Conservation (phyloP, 768 basidiomycete genomes). For the Mycena albidolilacea region DNA sequence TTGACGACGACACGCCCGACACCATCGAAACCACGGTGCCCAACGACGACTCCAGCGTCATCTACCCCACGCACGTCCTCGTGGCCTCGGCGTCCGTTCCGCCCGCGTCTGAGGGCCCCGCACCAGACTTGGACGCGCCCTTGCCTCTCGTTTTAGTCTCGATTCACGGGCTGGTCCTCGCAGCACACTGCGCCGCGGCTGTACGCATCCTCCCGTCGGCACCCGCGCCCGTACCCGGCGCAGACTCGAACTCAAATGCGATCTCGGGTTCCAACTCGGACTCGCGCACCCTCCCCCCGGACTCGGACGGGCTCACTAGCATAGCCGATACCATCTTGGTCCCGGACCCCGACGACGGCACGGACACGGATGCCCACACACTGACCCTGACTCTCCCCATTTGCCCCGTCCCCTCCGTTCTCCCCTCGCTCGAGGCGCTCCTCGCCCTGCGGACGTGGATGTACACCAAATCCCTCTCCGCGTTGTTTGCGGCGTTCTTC, state of each 20-base stretch:
- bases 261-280: too few species aligned
- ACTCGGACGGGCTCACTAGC: too few species aligned
- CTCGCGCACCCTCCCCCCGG: too few species aligned
- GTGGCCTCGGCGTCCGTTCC: not conserved
- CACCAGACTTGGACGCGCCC: not conserved
- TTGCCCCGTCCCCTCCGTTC: slow-evolving; percentile 53
- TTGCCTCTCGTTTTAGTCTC: slow-evolving; percentile 46
- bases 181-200: slow-evolving; percentile 49
- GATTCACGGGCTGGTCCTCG: slow-evolving; percentile 57
- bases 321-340: too few species aligned
- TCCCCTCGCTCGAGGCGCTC: slow-evolving; percentile 64
- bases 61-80: slow-evolving; percentile 31
- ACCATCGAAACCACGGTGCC: not conserved
- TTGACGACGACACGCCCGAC: not conserved
- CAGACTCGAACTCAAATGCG: not conserved
- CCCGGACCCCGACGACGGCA: too few species aligned
- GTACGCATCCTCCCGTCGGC: slow-evolving; percentile 44
- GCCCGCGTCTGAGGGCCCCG: too few species aligned
- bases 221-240: not conserved
- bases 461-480: slow-evolving; percentile 59
- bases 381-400: slow-evolving; percentile 55
- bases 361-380: slow-evolving; percentile 14
- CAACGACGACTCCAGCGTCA: not conserved
- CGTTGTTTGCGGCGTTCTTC: slow-evolving; percentile 25
- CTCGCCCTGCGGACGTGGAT: slow-evolving; percentile 59